Base-by-base conservation (phyloP, 805 yeast species). In the Metschnikowia santaceciliae region DNA sequence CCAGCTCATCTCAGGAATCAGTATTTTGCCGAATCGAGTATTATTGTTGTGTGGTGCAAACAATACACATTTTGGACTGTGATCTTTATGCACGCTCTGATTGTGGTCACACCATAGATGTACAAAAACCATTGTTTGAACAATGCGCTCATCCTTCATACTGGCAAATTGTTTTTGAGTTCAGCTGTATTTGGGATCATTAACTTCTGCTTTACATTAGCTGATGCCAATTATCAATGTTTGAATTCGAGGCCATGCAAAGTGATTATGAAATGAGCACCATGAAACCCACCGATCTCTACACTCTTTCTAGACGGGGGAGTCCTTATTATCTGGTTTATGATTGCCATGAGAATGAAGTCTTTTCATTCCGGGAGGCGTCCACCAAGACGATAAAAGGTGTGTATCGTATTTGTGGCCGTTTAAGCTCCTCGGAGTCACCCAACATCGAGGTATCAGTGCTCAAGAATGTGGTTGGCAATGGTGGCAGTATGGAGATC, bases 401-500 rank as follows among this genome's bases (percentile, higher is more conserved):
- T 2, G 34, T 23, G 1, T 33, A 42, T 17, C 46, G 46, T 8
- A 22, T 42, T 33, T 23, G 38, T 11, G 46, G 46, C 5, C 30
- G 32, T 15, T 42, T 42, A 19, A 33, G 30, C 32, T 42, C 46
- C n/a, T n/a, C 46, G 11, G 30, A 33, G 1, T 32, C 46, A 15
- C 34, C 46, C 20, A 32, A 34, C 11, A 32, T 42, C 6, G 46
- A 42, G 15, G 46, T 42, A 3, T 32, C 32, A 14, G 26, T 42
- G 4, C 46, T 33, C 20, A 42, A 33, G 20, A 55, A 54, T 40
- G 49, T 56, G 8, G 51, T 61, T 19, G 65, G 65, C 2, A 57
- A 60, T 23, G 57, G 65, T 14, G 61, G 65, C 4, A 57, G 48
- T 34, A 51, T 61, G 8, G 57, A 56, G 35, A 44, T 46, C 22